phyloP scores from a whole-genome alignment of 2,329 filamentous ascomycete species.

The Sporothrix sp. region DNA sequence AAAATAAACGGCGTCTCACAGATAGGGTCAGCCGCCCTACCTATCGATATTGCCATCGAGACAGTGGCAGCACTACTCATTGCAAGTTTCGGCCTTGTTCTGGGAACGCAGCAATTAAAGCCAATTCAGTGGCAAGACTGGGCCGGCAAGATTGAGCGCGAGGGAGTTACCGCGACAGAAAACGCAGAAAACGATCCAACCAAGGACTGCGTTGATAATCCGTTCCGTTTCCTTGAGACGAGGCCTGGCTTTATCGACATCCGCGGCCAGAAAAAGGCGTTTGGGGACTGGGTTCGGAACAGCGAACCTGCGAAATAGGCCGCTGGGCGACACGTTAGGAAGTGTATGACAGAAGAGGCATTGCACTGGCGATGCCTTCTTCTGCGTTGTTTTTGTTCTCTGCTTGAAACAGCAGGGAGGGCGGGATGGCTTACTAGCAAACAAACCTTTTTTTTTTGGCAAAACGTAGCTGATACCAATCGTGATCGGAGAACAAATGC shows the following conservation, averaged over 20 bases:
- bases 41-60: constrained; percentile 80
- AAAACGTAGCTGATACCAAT: too few relatives aligned
- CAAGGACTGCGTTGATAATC: constrained; percentile 63
- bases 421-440: too few relatives aligned
- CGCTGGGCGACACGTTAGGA: neutral
- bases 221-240: constrained; percentile 69
- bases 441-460: too few relatives aligned
- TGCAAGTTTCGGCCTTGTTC: constrained; percentile 75
- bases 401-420: too few relatives aligned
- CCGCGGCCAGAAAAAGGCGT: constrained; percentile 67
- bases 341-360: neutral
- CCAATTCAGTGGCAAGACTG: constrained; percentile 78
- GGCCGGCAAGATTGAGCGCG: constrained; percentile 74
- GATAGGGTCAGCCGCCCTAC: constrained; percentile 45
- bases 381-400: too few relatives aligned
- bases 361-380: too few relatives aligned
- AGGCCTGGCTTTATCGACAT: constrained; percentile 82
- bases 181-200: constrained; percentile 52
- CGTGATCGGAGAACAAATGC: too few relatives aligned
- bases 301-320: constrained; percentile 17
- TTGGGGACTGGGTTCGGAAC: constrained; percentile 59
- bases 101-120: constrained; percentile 65
- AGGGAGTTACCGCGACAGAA: constrained; percentile 53
- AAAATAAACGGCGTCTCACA: constrained; percentile 29
- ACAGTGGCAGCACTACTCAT: constrained; percentile 69